Evolutionary conservation across 2,329 filamentous ascomycete species (phyloP).

Genomic region (Stemphylium lycopersici): DNA sequence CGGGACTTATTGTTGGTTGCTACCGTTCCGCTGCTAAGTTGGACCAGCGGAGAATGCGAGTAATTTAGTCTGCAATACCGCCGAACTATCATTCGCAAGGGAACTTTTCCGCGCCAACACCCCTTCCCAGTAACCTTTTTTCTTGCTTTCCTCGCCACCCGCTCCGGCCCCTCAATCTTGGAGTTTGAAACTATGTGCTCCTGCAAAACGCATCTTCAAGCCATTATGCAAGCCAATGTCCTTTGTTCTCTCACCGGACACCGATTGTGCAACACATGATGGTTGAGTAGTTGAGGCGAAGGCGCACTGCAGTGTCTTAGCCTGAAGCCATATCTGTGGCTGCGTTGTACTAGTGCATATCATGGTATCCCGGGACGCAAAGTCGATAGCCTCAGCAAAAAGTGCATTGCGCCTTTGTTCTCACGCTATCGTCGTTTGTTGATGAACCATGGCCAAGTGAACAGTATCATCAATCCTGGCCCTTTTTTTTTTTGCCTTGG

Average conservation of each 20-base stretch:
- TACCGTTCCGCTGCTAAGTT: conserved; percentile 6
- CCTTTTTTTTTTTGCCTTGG: background rate
- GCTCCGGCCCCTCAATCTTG: conserved; percentile 16
- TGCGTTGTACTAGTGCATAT: conserved; percentile 13
- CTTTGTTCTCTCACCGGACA: background rate
- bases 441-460: conserved; percentile 2
- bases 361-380: conserved; percentile 20
- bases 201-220: conserved; percentile 6
- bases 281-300: background rate
- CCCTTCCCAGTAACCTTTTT: background rate
- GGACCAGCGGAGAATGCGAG: conserved; percentile 1
- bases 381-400: conserved; percentile 8
- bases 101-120: conserved; percentile 2
- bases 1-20: conserved; percentile 1
- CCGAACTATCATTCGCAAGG: conserved; percentile 5
- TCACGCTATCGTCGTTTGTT: conserved; percentile 34
- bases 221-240: conserved; percentile 14
- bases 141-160: conserved; percentile 12
- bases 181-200: conserved; percentile 10
- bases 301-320: conserved; percentile 1
- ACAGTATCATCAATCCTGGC: conserved; percentile 13
- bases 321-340: conserved; percentile 6
- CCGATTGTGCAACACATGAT: background rate
- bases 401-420: conserved; percentile 1
- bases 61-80: conserved; percentile 6